Percentiles rank a stretch among this genome's conserved stretches.
These are phyloP conservation scores for Pythium aristosporum DNA, from an alignment of 352 stramenopile species.

Conservation along the genomic window DNA sequence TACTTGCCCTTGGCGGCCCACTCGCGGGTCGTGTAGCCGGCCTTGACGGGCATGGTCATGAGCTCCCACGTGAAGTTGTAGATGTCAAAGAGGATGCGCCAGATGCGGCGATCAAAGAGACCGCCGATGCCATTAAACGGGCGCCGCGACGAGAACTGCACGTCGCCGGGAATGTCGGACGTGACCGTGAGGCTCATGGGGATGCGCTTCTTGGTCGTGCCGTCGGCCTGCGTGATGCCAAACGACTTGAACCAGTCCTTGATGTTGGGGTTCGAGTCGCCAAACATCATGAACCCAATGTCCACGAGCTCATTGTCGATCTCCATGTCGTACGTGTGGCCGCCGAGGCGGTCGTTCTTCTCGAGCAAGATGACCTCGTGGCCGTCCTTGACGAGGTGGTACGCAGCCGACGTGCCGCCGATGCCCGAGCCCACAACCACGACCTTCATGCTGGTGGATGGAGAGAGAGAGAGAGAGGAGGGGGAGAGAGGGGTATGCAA, in stretches of 20 bases:
- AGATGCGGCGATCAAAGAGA: constrained; percentile 76
- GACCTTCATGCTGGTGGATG: constrained; percentile 67
- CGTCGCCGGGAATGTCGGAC: constrained; percentile 73
- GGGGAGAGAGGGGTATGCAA: neutral
- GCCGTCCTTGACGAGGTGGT: constrained; percentile 81
- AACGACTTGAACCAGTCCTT: constrained; percentile 89
- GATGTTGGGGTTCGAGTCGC: constrained; percentile 90
- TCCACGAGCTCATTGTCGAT: constrained; percentile 85
- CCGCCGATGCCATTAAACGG: constrained; percentile 69
- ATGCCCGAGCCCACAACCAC: constrained; percentile 84
- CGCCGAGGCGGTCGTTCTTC: constrained; percentile 76
- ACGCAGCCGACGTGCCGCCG: constrained; percentile 78
- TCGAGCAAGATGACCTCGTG: constrained; percentile 83
- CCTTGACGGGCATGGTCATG: constrained; percentile 82
- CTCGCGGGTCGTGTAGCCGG: constrained; percentile 69
- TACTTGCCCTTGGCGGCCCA: constrained; percentile 69
- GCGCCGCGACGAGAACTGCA: constrained; percentile 84
- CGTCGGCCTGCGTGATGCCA: constrained; percentile 79
- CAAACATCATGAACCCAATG: constrained; percentile 91
- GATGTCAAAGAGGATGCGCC: constrained; percentile 85
- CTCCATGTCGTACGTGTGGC: constrained; percentile 87
- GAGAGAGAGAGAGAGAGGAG: neutral
- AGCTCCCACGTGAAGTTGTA: constrained; percentile 88
- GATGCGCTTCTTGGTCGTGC: constrained; percentile 85
- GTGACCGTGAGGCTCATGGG: constrained; percentile 87